Evolutionary conservation across 768 basidiomycete species (phyloP).

Genomic region (Podaxis sp.): DNA sequence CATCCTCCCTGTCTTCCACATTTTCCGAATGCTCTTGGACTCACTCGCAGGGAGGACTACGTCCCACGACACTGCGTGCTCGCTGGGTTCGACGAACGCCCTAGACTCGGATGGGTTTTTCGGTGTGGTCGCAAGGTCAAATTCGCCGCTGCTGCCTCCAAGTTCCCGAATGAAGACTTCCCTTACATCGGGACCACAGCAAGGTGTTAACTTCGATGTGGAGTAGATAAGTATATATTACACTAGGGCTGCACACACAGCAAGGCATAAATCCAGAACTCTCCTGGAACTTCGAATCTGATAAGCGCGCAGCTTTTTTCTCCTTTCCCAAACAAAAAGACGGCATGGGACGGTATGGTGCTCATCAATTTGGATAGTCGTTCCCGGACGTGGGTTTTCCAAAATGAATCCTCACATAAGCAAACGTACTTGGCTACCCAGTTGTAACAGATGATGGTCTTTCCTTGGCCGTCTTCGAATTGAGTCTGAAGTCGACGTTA

Average conservation of each 20-base stretch:
- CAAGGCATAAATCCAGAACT: background rate
- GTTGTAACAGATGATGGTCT: background rate
- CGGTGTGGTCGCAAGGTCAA: no score
- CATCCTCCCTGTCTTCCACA: no score
- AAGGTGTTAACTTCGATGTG: no score
- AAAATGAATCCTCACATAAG: background rate
- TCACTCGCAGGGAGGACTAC: no score
- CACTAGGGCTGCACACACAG: background rate
- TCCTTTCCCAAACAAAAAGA: background rate
- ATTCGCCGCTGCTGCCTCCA: no score
- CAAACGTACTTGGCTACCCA: background rate
- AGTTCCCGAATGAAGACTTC: no score
- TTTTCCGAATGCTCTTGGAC: no score
- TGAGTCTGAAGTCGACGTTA: background rate
- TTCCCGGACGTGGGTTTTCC: background rate
- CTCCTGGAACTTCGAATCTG: background rate
- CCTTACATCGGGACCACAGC: no score
- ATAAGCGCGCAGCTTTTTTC: background rate
- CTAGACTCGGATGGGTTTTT: no score
- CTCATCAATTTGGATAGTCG: background rate
- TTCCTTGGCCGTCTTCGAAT: background rate
- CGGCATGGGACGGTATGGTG: background rate
- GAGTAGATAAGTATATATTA: background rate
- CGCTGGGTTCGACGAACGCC: no score
- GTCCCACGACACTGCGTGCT: no score